A percentile compares a stretch with the other conserved stretches of the same genome.
Conservation (phyloP, 352 stramenopile species). For the Plasmopara halstedii region DNA sequence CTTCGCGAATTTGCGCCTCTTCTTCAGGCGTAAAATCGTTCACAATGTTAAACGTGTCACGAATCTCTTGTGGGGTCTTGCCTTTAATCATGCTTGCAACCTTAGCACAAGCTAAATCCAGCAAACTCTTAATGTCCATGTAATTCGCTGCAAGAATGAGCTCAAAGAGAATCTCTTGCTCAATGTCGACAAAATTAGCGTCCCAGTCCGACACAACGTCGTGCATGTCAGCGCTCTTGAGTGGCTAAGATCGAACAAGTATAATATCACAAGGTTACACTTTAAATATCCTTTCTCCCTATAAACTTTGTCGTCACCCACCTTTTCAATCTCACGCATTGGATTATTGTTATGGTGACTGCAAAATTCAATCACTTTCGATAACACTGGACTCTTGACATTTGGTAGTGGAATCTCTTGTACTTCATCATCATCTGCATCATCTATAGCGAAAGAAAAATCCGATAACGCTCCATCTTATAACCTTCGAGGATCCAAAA, state of each 20-base stretch:
- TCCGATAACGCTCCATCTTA: no score
- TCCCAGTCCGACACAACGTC: constrained; percentile 99
- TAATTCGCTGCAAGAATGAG: constrained; percentile 99
- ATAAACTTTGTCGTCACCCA: constrained; percentile 5
- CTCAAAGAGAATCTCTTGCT: constrained; percentile 99
- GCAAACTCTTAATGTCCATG: constrained; percentile 98
- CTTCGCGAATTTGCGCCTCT: constrained; percentile 98
- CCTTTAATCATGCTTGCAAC: constrained; percentile 91
- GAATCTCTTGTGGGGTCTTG: constrained; percentile 99
- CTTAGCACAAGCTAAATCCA: constrained; percentile 90
- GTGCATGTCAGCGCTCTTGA: constrained; percentile 97
- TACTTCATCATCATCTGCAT: constrained; percentile 92
- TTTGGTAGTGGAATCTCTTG: constrained; percentile 98
- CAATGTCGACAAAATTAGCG: constrained; percentile 98
- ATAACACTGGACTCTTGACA: constrained; percentile 95
- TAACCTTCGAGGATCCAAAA: no score
- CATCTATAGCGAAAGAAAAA: constrained; percentile 57
- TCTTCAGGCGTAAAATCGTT: constrained; percentile 99
- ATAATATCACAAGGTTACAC: no score
- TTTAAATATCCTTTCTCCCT: not conserved
- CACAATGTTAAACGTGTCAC: constrained; percentile 99
- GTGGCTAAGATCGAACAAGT: constrained; percentile 54
- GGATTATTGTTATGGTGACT: constrained; percentile 93
- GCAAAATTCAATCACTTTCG: constrained; percentile 97
- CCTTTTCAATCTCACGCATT: constrained; percentile 99